phyloP scores from a whole-genome alignment of 2,329 filamentous ascomycete species.

The Fusarium falciforme region DNA sequence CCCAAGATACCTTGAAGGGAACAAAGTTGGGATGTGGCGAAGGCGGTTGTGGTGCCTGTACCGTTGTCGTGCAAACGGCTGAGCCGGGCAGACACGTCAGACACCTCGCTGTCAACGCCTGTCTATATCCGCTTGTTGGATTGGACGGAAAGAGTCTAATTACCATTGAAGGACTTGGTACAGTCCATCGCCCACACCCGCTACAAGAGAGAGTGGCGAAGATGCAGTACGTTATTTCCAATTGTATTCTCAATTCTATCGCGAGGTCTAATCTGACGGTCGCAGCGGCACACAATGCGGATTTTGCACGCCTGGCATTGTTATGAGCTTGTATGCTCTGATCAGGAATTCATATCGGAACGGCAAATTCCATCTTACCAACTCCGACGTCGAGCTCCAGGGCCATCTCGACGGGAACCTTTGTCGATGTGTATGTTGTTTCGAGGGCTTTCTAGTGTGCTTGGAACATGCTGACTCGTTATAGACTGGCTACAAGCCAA shows the following conservation, averaged over 20 bases:
- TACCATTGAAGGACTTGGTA: slow-evolving; percentile 90
- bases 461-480: background rate
- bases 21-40: slow-evolving; percentile 72
- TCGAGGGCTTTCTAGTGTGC: no score
- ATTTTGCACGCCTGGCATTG: slow-evolving; percentile 93
- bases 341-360: slow-evolving; percentile 69
- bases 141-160: slow-evolving; percentile 95
- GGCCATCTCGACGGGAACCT: slow-evolving; percentile 94
- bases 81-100: slow-evolving; percentile 87
- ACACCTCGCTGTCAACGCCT: slow-evolving; percentile 92
- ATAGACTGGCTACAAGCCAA: slow-evolving; percentile 20
- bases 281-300: slow-evolving; percentile 78
- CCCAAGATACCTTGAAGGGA: slow-evolving; percentile 31
- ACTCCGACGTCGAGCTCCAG: slow-evolving; percentile 82
- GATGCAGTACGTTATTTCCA: slow-evolving; percentile 63
- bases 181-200: slow-evolving; percentile 82
- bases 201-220: slow-evolving; percentile 87
- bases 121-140: slow-evolving; percentile 87
- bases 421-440: slow-evolving; percentile 71
- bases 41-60: slow-evolving; percentile 91
- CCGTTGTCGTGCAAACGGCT: slow-evolving; percentile 88
- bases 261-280: slow-evolving; percentile 17
- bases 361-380: slow-evolving; percentile 65
- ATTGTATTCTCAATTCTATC: no score
- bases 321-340: slow-evolving; percentile 93